Evolutionary conservation across 148 eudicot genomes (phyloP).

Genomic region (Polygonum maritimum): DNA sequence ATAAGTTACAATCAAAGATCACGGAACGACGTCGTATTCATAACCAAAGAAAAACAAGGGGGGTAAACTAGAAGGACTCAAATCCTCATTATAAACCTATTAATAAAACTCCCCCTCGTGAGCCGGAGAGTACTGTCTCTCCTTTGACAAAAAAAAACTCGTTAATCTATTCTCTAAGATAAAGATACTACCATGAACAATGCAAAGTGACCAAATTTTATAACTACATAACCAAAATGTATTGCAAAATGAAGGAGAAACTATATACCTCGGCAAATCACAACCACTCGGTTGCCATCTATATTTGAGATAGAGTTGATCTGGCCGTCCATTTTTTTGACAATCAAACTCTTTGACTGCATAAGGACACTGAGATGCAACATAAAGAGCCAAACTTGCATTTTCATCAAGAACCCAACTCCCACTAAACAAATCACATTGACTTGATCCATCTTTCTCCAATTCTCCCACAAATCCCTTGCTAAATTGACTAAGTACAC

Average conservation of each 20-base stretch:
- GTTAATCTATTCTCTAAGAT: no score
- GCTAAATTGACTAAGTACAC: background rate
- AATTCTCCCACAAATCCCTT: background rate
- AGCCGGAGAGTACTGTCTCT: no score
- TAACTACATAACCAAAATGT: background rate
- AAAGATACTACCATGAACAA: no score
- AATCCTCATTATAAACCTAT: no score
- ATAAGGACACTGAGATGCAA: background rate
- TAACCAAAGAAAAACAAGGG: no score
- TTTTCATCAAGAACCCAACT: conserved; percentile 38
- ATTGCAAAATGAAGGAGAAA: background rate
- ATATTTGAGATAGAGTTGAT: conserved; percentile 15
- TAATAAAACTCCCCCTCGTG: no score
- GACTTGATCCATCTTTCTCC: background rate
- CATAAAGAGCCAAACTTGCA: conserved; percentile 20
- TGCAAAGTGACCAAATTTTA: no score
- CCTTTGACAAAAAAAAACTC: no score
- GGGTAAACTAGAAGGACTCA: no score
- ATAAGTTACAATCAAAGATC: no score
- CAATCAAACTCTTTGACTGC: conserved; percentile 11
- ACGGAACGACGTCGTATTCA: no score
- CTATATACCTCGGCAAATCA: conserved; percentile 9
- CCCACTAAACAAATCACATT: conserved; percentile 42
- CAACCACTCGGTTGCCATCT: conserved; percentile 17
- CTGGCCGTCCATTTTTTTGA: conserved; percentile 16